phyloP scores from a whole-genome alignment of 345 rosid genomes.

The Populus nigra region DNA sequence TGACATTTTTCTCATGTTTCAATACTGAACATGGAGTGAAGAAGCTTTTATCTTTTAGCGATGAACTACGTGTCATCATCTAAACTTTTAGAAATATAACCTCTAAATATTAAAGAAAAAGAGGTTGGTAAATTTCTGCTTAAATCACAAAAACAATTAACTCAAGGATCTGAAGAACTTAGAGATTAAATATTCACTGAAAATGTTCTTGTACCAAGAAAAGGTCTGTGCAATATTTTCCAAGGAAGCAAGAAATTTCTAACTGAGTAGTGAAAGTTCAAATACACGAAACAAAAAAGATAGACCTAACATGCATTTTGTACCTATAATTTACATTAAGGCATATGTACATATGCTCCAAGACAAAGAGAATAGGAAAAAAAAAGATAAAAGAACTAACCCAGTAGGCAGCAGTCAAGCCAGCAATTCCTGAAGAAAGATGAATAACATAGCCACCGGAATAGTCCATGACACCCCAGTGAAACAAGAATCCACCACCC shows the following conservation, averaged over 20 bases:
- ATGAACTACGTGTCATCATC: too few species aligned
- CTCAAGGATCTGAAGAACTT: too few species aligned
- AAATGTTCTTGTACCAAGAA: too few species aligned
- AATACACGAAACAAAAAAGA: neutral
- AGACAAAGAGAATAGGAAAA: neutral
- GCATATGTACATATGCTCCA: neutral
- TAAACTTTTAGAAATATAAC: too few species aligned
- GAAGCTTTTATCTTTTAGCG: too few species aligned
- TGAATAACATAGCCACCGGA: conserved; percentile 54
- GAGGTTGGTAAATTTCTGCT: too few species aligned
- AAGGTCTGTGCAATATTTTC: too few species aligned
- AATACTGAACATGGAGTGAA: too few species aligned
- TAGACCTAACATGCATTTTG: neutral
- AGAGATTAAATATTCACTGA: too few species aligned
- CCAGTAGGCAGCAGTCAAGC: conserved; percentile 45
- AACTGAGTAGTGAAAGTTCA: neutral
- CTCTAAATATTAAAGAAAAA: too few species aligned
- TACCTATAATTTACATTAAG: neutral
- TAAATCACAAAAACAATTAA: too few species aligned
- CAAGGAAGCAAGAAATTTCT: neutral
- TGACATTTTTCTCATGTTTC: too few species aligned
- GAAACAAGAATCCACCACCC: conserved; percentile 57
- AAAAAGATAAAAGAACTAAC: conserved; percentile 12
- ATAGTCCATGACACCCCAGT: conserved; percentile 55
- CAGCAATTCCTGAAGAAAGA: conserved; percentile 49